phyloP scores from a whole-genome alignment of 2,329 filamentous ascomycete genomes.

The Allantophomopsis cytisporea region DNA sequence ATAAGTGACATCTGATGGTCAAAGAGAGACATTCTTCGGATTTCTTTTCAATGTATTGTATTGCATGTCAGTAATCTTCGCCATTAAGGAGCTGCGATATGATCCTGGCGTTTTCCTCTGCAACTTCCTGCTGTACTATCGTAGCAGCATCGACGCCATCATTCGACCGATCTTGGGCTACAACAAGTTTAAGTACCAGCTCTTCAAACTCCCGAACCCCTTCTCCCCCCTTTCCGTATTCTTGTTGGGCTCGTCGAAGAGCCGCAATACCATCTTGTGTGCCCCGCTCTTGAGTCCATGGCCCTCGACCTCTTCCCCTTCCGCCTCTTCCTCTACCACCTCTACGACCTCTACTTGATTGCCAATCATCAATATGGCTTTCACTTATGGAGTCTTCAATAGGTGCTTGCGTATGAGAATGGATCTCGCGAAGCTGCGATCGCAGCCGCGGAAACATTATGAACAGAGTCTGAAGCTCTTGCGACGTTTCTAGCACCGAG shows the following conservation, averaged over 20 bases:
- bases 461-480: constrained; percentile 33
- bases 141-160: constrained; percentile 17
- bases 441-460: constrained; percentile 33
- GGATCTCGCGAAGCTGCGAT: constrained; percentile 29
- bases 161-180: constrained; percentile 4
- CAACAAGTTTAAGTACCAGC: constrained; percentile 33
- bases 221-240: constrained; percentile 37
- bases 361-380: constrained; percentile 2
- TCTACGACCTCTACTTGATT: constrained; percentile 1
- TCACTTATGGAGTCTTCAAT: constrained; percentile 1
- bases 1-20: too few species aligned
- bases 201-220: constrained; percentile 44
- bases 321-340: background rate
- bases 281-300: constrained; percentile 42
- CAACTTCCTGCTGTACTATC: constrained; percentile 26
- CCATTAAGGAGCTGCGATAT: constrained; percentile 32
- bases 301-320: background rate
- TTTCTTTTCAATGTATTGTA: too few species aligned
- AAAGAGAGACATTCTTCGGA: too few species aligned
- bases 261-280: constrained; percentile 37
- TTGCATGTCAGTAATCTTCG: constrained; percentile 11
- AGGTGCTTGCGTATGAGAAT: constrained; percentile 31
- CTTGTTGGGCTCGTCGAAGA: constrained; percentile 32
- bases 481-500: constrained; percentile 30
- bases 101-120: constrained; percentile 26